Base-by-base conservation (phyloP, 768 basidiomycete genomes). In the Steccherinum ochraceum region DNA sequence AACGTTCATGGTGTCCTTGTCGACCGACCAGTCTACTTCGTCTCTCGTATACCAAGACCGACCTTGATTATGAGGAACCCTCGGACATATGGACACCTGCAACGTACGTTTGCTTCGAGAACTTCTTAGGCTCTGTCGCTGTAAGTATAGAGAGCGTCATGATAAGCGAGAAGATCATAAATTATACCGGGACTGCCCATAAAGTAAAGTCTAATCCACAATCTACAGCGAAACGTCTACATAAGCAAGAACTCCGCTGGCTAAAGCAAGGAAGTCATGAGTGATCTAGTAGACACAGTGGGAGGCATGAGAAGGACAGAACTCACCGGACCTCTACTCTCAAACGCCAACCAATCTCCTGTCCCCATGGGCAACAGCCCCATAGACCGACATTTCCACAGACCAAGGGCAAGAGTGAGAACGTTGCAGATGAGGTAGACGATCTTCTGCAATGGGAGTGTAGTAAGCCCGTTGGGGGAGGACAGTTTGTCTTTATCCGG, bases 341-440 rank as follows among this genome's bases (percentile, higher is more conserved):
- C 93, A 58, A 97, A 97, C 12, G 90, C 92, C 47, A 95, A 70
- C 92, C 93, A 97, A 68, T 97, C 94, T 1, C 87, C 92, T 0
- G 92, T 89, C 1, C 94, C 92, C 1, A 83, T 86, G 0, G 93
- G 93, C 16, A 97, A 69, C 48, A 97, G 72, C 0, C 93, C 93
- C 92, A 97, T 93, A 0, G 85, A 80, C 25, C 83, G 81, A 68
- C 93, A 95, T 67, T 97, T 97, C 86, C 89, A 97, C 23, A 96
- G 66, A 0, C 93, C 93, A 24, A 96, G 82, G 4, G 72, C 80
- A 16, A 96, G 75, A 0, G 92, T 94, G 49, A 86, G 63, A 3
- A 88, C 49, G 61, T 91, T 92, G 66, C 86, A 89, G 1, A 77
- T 65, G 1, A 93, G 54, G 60, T 86, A 93, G 13, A 76, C 79